Evolutionary conservation across 768 basidiomycete genomes (phyloP).

Genomic region (Boletus sensibilis): DNA sequence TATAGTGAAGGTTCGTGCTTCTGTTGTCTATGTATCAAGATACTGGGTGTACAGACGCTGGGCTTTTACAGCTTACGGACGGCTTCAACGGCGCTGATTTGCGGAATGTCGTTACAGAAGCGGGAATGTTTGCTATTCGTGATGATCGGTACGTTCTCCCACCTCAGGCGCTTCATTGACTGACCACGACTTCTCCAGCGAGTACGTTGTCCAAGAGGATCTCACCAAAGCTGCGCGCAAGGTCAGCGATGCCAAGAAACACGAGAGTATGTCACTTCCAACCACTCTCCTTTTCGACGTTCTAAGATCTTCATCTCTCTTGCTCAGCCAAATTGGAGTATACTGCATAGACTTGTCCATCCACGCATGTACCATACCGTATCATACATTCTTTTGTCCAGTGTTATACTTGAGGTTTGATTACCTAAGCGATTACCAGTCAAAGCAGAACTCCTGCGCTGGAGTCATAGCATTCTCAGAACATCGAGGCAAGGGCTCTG

Average conservation of each 20-base stretch:
- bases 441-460: no score
- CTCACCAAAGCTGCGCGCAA: constrained; percentile 95
- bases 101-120: constrained; percentile 92
- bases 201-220: constrained; percentile 93
- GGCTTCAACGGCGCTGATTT: constrained; percentile 96
- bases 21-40: not conserved
- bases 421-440: constrained; percentile 15
- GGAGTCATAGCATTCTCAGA: not conserved
- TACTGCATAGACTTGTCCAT: constrained; percentile 33
- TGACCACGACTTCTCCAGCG: constrained; percentile 42
- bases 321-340: constrained; percentile 44
- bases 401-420: not conserved
- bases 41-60: not conserved
- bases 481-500: not conserved
- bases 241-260: constrained; percentile 95
- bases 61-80: constrained; percentile 64
- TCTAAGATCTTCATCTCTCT: not conserved
- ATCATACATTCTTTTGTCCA: constrained; percentile 1
- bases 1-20: constrained; percentile 76
- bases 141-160: constrained; percentile 72
- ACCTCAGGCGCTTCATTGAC: not conserved
- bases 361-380: constrained; percentile 26
- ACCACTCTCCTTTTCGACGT: not conserved
- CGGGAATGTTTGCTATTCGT: constrained; percentile 98
- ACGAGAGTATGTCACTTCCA: constrained; percentile 71